Percentiles rank a stretch among this genome's conserved stretches.
These are phyloP conservation scores for Xylogone sp. DNA, from an alignment of 2,329 filamentous ascomycete genomes.

Conservation along the genomic window DNA sequence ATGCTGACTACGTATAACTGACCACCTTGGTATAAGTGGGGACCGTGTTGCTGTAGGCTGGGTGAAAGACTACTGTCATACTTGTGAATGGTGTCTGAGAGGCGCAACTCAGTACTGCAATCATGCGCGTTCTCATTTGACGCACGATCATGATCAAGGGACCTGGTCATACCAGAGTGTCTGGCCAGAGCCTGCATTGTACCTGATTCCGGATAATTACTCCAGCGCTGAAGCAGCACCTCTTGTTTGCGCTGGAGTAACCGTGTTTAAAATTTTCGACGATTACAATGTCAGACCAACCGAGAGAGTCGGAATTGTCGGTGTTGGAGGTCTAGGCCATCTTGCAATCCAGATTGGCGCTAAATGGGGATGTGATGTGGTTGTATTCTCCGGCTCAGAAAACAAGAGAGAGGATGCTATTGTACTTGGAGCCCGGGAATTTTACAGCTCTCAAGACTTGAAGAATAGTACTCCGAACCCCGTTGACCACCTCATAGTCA, in stretches of 20 bases:
- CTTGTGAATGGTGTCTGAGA: constrained; percentile 40
- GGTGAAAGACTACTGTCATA: constrained; percentile 35
- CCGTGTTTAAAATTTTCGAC: constrained; percentile 32
- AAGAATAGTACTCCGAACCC: background rate
- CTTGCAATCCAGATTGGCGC: constrained; percentile 59
- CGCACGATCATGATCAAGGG: constrained; percentile 42
- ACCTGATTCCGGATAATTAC: constrained; percentile 35
- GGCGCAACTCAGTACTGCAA: constrained; percentile 41
- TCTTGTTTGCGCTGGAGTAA: constrained; percentile 43
- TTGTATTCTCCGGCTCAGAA: constrained; percentile 50
- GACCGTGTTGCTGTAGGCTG: constrained; percentile 47
- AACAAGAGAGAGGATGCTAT: constrained; percentile 55
- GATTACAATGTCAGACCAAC: constrained; percentile 31
- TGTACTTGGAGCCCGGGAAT: constrained; percentile 57
- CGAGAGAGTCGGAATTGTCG: constrained; percentile 39
- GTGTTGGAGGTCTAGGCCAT: constrained; percentile 59
- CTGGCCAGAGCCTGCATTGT: constrained; percentile 33
- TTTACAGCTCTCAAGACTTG: constrained; percentile 48
- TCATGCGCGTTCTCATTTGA: constrained; percentile 37
- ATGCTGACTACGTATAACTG: constrained; percentile 32
- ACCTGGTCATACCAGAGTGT: constrained; percentile 37
- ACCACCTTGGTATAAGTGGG: constrained; percentile 36
- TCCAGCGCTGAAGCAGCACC: constrained; percentile 37
- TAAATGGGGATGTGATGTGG: constrained; percentile 58
- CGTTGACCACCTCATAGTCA: constrained; percentile 28